phyloP scores from a whole-genome alignment of 495 filamentous ascomycete genomes.

The Daldinia caldariorum region DNA sequence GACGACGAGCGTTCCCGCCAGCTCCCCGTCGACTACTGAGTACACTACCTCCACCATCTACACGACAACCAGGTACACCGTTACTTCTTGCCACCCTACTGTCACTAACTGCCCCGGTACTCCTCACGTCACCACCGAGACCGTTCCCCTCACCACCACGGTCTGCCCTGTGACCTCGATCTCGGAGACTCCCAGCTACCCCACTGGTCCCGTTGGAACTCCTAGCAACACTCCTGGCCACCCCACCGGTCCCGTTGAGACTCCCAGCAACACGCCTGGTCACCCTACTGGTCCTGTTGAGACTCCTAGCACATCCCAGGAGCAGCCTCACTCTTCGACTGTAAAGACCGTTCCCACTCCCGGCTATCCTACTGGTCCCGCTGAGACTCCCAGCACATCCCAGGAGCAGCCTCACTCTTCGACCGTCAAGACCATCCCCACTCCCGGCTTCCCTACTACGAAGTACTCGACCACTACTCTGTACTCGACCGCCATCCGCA shows the following conservation, averaged over 20 bases:
- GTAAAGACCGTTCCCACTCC: conserved; percentile 18
- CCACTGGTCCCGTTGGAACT: not conserved
- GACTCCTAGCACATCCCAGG: conserved; percentile 4
- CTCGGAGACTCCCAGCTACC: conserved; percentile 10
- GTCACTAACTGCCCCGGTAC: conserved; percentile 58
- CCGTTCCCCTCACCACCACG: conserved; percentile 44
- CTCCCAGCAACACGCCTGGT: conserved; percentile 2
- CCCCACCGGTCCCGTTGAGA: not conserved
- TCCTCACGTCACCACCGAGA: conserved; percentile 36
- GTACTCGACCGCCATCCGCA: conserved; percentile 49
- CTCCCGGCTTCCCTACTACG: conserved; percentile 21
- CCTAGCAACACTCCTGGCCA: conserved; percentile 8
- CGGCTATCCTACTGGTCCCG: no score
- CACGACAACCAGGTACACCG: conserved; percentile 37
- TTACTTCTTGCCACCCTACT: conserved; percentile 32
- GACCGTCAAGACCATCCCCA: conserved; percentile 15
- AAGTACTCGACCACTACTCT: conserved; percentile 51
- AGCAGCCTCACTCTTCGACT: conserved; percentile 14
- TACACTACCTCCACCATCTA: conserved; percentile 41
- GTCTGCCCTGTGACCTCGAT: conserved; percentile 46
- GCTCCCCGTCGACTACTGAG: not conserved
- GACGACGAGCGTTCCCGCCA: not conserved
- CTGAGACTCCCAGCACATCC: conserved; percentile 5
- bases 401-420: conserved; percentile 5
- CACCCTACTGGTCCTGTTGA: not conserved